These are phyloP conservation scores for Sclerotinia nivalis DNA, from an alignment of 2,329 filamentous ascomycete genomes.

Conservation along the genomic window DNA sequence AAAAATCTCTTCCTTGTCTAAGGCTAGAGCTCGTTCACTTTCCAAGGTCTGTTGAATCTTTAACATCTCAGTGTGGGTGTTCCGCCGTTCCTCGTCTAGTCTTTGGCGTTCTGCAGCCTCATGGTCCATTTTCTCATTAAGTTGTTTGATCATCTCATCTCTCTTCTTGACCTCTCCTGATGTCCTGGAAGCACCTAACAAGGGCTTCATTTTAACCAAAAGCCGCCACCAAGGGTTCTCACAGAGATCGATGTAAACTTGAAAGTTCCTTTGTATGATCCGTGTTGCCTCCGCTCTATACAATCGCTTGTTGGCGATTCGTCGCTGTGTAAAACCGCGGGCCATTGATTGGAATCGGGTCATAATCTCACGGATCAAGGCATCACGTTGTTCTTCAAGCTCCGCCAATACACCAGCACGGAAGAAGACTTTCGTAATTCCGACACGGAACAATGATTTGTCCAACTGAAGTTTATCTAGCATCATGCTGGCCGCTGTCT, in stretches of 20 bases:
- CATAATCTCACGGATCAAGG: slow-evolving; percentile 92
- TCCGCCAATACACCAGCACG: slow-evolving; percentile 93
- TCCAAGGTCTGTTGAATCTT: slow-evolving; percentile 92
- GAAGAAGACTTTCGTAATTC: slow-evolving; percentile 97
- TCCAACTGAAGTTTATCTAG: slow-evolving; percentile 87
- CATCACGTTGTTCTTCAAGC: slow-evolving; percentile 91
- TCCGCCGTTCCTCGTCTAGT: slow-evolving; percentile 87
- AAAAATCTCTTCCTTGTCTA: slow-evolving; percentile 99
- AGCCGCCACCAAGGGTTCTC: slow-evolving; percentile 97
- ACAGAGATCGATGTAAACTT: slow-evolving; percentile 85
- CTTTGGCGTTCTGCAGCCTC: slow-evolving; percentile 74
- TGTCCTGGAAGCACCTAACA: slow-evolving; percentile 88
- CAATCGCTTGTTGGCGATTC: slow-evolving; percentile 86
- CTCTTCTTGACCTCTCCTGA: slow-evolving; percentile 92
- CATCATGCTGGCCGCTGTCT: slow-evolving; percentile 81
- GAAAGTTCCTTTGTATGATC: slow-evolving; percentile 93
- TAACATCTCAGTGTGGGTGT: slow-evolving; percentile 82
- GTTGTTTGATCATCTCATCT: slow-evolving; percentile 86
- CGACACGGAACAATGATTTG: slow-evolving; percentile 83
- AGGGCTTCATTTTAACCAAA: slow-evolving; percentile 90
- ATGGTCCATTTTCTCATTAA: slow-evolving; percentile 79
- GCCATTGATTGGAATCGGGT: slow-evolving; percentile 89
- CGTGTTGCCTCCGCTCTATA: slow-evolving; percentile 93
- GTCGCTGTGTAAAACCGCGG: slow-evolving; percentile 83
- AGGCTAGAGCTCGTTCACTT: slow-evolving; percentile 88